Evolutionary conservation across 305 asterid species (phyloP), one percentile per base, ranked within the genome.

Genomic region (Fraxinus ornus): DNA sequence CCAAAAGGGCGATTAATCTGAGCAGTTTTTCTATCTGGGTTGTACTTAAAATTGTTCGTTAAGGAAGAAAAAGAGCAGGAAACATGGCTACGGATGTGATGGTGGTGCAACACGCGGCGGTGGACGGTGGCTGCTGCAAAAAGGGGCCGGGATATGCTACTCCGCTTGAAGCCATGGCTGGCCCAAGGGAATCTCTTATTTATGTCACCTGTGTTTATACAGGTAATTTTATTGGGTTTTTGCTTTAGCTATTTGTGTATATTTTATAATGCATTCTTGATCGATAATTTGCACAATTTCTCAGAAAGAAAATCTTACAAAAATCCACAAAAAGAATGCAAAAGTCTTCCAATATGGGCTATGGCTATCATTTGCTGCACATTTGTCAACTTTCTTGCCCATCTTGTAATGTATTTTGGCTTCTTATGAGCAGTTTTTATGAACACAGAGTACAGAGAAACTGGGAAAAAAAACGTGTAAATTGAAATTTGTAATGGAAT

Each of bases 151-250:
- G 99, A 1, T 95, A 94, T 85, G 94, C 97, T 78, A 82, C 90
- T 79, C 99, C 99, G 3, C 88, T 92, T 73, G 94, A 90, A 7
- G 99, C 99, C 85, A 95, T 95, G 97, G 78, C 95, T 86, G 99
- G 99, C 78, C 98, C 98, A 30, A 90, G 84, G 71, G 99, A 95
- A 83, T 68, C 94, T 83, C 97, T 95, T 36, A 89, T 95, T 41
- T 95, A 95, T 84, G 98, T 95, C 75, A 95, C 99, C 74, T 94
- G 98, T 82, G 82, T 95, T 35, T 95, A 95, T 81, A 83, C 94
- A 49, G 99, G 99, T 95, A 83, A 47, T 75, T 28, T 30, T 57
- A 37, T 49, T 47, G 41, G 19, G 6, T n/a, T 12, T 44, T 32
- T 74, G 13, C 13, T 55, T 35, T 41, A 9, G 28, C 37, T 28